Conservation (phyloP, 2,329 filamentous ascomycete species). For the Sclerotinia borealis region DNA sequence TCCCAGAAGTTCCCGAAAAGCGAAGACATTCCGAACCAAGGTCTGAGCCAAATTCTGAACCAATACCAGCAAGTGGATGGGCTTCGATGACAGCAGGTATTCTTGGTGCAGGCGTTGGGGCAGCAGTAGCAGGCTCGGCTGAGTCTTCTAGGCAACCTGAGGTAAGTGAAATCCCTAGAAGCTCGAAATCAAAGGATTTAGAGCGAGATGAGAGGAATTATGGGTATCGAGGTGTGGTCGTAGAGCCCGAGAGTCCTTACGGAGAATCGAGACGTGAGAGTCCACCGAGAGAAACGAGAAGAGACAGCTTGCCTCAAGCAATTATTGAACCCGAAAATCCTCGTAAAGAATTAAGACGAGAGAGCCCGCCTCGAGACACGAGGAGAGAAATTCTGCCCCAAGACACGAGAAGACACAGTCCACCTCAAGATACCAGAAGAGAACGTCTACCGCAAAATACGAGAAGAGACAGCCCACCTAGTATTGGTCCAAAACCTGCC, state of each 20-base stretch:
- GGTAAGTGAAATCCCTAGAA: constrained; percentile 3
- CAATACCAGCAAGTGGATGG: constrained; percentile 37
- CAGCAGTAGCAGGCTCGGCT: constrained; percentile 24
- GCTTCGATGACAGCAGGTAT: constrained; percentile 47
- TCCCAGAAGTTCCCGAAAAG: constrained; percentile 34
- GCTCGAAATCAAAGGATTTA: constrained; percentile 6
- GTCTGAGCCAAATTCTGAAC: not conserved
- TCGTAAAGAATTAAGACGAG: not conserved
- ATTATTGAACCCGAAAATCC: not conserved
- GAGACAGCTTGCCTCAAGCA: not conserved
- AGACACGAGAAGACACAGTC: not conserved
- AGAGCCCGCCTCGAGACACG: not conserved
- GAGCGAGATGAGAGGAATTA: constrained; percentile 19
- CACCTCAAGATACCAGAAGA: not conserved
- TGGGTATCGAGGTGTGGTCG: constrained; percentile 27
- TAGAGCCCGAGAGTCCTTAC: constrained; percentile 22
- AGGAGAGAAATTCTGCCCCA: not conserved
- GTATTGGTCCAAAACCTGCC: constrained; percentile 51
- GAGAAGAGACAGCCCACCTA: constrained; percentile 37
- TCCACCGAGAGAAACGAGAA: not conserved
- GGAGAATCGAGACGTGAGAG: constrained; percentile 18
- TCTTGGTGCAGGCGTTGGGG: constrained; percentile 36
- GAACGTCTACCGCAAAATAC: not conserved
- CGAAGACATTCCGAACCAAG: constrained; percentile 11
- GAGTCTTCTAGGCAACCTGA: constrained; percentile 18